Percentiles rank a stretch among this genome's conserved stretches.
Evolutionary conservation across 1,284 basidiomycete species (phyloP).

Genomic region (Austroboletus niveus): DNA sequence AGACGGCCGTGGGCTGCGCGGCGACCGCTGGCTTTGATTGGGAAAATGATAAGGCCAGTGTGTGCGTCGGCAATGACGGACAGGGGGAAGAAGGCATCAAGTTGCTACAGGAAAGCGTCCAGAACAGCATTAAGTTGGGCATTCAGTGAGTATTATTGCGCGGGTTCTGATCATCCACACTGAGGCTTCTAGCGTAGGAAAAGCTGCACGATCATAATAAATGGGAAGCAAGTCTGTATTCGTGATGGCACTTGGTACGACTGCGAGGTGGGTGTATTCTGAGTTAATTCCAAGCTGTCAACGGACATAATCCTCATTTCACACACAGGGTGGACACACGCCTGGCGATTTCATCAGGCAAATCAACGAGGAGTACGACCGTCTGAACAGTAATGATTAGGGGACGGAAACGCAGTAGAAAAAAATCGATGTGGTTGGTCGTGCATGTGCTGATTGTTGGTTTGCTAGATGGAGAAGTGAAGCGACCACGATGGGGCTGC

Average conservation of each 20-base stretch:
- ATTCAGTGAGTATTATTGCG: constrained; percentile 50
- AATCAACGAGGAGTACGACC: constrained; percentile 73
- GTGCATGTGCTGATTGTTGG: constrained; percentile 7
- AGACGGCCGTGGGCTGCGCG: constrained; percentile 68
- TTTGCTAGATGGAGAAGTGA: constrained; percentile 11
- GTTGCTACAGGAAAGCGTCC: constrained; percentile 61
- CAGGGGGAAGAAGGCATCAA: constrained; percentile 57
- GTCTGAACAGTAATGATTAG: constrained; percentile 47
- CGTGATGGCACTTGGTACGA: constrained; percentile 79
- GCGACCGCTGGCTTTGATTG: constrained; percentile 64
- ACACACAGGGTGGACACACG: constrained; percentile 67
- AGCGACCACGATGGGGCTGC: constrained; percentile 11
- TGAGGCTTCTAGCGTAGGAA: constrained; percentile 45
- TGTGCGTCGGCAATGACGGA: constrained; percentile 60
- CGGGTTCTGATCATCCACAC: constrained; percentile 2
- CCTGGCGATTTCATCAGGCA: constrained; percentile 73
- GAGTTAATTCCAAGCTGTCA: constrained; percentile 28
- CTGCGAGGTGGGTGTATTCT: constrained; percentile 66
- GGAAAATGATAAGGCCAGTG: constrained; percentile 55
- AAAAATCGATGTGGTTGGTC: constrained; percentile 7
- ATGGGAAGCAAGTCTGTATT: constrained; percentile 65
- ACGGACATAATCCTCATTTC: constrained; percentile 28
- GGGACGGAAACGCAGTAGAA: constrained; percentile 5
- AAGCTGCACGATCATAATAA: constrained; percentile 84
- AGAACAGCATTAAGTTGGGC: constrained; percentile 44